Conservation (phyloP, 306 rosid genomes). For the Vigna trinervia region DNA sequence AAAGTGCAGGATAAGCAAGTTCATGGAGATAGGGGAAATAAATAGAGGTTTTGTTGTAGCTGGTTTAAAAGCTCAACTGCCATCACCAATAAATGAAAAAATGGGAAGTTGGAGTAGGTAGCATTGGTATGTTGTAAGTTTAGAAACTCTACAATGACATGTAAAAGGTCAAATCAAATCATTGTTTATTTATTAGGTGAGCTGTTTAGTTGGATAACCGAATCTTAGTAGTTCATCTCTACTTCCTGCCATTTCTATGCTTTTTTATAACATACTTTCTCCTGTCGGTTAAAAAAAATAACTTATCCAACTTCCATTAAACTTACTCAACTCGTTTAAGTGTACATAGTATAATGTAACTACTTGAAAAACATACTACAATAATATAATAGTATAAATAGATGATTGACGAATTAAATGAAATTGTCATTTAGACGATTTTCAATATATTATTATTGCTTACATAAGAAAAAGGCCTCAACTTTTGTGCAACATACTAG, state of each 20-base stretch:
- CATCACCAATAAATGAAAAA: constrained; percentile 52
- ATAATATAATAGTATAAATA: no score
- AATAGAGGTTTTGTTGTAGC: constrained; percentile 49
- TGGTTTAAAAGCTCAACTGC: constrained; percentile 83
- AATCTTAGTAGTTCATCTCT: constrained; percentile 9
- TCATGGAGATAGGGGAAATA: constrained; percentile 39
- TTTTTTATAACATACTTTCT: not conserved
- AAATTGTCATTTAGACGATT: no score
- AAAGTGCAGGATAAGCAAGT: constrained; percentile 46
- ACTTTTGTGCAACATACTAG: no score
- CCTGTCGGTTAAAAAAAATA: no score
- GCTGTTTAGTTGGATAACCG: constrained; percentile 48
- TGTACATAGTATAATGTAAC: no score
- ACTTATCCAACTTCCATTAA: no score
- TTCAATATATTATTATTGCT: no score
- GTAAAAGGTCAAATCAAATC: constrained; percentile 21
- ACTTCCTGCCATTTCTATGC: not conserved
- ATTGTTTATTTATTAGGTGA: constrained; percentile 42
- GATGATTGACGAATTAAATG: no score
- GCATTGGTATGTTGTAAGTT: constrained; percentile 26
- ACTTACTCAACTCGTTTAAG: no score
- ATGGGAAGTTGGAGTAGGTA: constrained; percentile 19
- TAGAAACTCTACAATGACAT: constrained; percentile 19
- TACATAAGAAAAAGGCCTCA: no score
- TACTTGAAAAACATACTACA: no score